Base-by-base conservation (phyloP, 2,329 filamentous ascomycete species). In the Diplodia corticola region DNA sequence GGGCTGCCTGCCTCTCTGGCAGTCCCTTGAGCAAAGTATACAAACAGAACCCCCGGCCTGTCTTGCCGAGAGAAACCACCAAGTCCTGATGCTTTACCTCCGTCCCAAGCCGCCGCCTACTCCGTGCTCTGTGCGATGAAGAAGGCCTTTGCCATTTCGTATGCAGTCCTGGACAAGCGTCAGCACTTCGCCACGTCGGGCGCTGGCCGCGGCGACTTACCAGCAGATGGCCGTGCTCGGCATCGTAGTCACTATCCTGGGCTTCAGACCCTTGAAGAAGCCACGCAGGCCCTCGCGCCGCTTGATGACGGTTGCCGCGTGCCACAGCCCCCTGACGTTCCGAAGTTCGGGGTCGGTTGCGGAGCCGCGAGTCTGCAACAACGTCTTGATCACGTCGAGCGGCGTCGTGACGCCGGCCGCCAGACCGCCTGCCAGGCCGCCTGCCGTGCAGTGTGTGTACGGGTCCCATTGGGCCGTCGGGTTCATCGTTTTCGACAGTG, bases 141-240 rank as follows among this genome's bases (percentile, higher is more conserved):
- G 76, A 89, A 89, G 13, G 87, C 86, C 78, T 89, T 89, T 49
- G 87, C 87, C 81, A 89, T 87, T 76, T 89, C 87, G 71, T 89
- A 89, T 51, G 86, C 88, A 55, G 85, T 85, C 85, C 85, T 86
- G 68, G 26, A 24, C n/a, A 6, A 7, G 46, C 12, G 67, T 72
- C 66, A 74, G 70, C 55, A 64, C n/a, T 35, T 61, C 30, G 20
- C 37, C 12, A n/a, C 17, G n/a, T 26, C 64, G 49, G 17, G 15
- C 60, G 9, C 24, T 35, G 20, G 33, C 7, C 7, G 54, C 28
- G 37, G 30, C n/a, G 17, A 79, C 84, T 74, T 77, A 95, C 95
- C 95, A 99, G 84, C 95, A 99, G 75, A 99, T 99, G n/a, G 95
- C 95, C 37, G 95, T 99, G 81, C 93, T 97, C 22, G 95, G 95